Base-by-base conservation (phyloP, 192 early-diverging fungal species). In the Spizellomyces sp. region DNA sequence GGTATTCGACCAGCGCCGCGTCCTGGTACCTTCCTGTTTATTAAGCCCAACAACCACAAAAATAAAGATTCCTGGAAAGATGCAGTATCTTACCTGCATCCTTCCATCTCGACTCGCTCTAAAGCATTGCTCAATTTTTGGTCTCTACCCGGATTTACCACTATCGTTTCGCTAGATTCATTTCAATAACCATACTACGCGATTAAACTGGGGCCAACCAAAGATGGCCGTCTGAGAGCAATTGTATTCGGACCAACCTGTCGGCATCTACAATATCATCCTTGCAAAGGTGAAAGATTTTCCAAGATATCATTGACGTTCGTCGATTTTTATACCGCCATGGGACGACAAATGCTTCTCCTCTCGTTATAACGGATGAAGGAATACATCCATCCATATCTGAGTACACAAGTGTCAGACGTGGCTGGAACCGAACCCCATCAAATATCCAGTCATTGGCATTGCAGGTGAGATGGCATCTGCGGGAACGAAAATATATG, bases 321-420 rank as follows among this genome's bases (percentile, higher is more conserved):
- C 65, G 44, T 27, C 75, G 60, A 73, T 80, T 81, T 19, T 76
- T 70, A 65, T 82, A 84, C 9, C 83, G 73, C 83, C 83, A 84
- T 5, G 83, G 83, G 17, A 84, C 70, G 50, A 80, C 76, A 45
- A 84, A 81, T 67, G 78, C 75, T 17, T 72, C 70, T 36, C 69
- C 57, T 8, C 41, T 36, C 19, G 70, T 64, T 15, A 77, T 64
- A 0, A 61, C 19, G 19, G 64, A 69, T n/a, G 77, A 79, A 4
- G 78, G 76, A 56, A 84, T 84, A 71, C 82, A 84, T 1, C 82
- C 82, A 50, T 84, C 82, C 12, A 56, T 73, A 19, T 58, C 48
- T 12, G 82, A 79, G 54, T 84, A 84, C 1, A 84, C 57, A 8
- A 62, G 67, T 7, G 81, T 65, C 14, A 83, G 45, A 47, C 12